These are phyloP conservation scores for Trametes punicea DNA, from an alignment of 768 basidiomycete genomes.

Conservation along the genomic window DNA sequence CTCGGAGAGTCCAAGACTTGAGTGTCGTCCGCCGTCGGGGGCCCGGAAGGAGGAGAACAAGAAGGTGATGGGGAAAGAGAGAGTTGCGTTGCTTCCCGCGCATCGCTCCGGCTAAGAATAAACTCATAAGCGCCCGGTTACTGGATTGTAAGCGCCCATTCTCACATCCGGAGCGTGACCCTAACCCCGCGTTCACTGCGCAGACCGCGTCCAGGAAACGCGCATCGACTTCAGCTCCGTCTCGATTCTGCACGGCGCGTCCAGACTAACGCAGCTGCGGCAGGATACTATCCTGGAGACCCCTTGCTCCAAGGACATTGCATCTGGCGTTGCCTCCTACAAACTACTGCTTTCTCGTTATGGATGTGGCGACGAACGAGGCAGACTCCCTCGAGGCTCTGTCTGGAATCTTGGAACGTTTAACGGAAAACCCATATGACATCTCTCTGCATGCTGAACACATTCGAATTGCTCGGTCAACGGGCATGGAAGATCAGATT, in stretches of 20 bases:
- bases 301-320: too few relatives aligned
- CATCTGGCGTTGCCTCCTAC: neutral
- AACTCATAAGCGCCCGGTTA: slow-evolving; percentile 1
- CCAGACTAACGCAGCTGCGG: neutral
- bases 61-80: slow-evolving; percentile 4
- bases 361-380: slow-evolving; percentile 48
- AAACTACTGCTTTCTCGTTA: neutral
- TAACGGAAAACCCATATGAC: slow-evolving; percentile 60
- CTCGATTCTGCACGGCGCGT: neutral
- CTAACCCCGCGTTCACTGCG: neutral
- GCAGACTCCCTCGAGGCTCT: slow-evolving; percentile 61
- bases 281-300: too few relatives aligned
- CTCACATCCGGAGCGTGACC: neutral
- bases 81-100: neutral
- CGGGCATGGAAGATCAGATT: slow-evolving; percentile 58
- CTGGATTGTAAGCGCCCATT: neutral
- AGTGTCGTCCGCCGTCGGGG: slow-evolving; percentile 13
- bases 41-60: slow-evolving; percentile 10
- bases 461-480: slow-evolving; percentile 55
- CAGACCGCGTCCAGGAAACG: neutral
- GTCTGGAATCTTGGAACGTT: slow-evolving; percentile 51
- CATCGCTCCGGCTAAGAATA: slow-evolving; percentile 17
- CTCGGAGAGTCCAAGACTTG: slow-evolving; percentile 28
- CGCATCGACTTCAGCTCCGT: too few relatives aligned
- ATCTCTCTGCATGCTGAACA: slow-evolving; percentile 64